phyloP scores from a whole-genome alignment of 1,284 basidiomycete species.

The Boletus smithii region DNA sequence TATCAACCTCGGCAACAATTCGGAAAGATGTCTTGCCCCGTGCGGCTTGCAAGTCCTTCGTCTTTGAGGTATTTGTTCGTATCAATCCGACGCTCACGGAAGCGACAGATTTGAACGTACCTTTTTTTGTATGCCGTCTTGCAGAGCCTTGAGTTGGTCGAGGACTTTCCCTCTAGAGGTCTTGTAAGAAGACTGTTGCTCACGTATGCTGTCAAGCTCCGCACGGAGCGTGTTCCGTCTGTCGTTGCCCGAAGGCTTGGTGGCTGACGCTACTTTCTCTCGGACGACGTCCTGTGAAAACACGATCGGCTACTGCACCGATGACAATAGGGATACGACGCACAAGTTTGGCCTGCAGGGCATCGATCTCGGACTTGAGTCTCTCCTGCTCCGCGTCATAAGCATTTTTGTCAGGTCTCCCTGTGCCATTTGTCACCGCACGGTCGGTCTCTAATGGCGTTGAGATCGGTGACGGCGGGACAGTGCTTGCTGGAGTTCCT shows the following conservation, averaged over 20 bases:
- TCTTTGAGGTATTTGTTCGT: slow-evolving; percentile 41
- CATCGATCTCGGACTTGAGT: slow-evolving; percentile 81
- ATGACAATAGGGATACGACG: slow-evolving; percentile 34
- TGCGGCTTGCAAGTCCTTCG: slow-evolving; percentile 85
- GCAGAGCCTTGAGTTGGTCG: slow-evolving; percentile 80
- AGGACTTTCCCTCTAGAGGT: slow-evolving; percentile 69
- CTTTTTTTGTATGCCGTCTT: slow-evolving; percentile 85
- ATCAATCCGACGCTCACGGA: neutral
- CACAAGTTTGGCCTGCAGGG: slow-evolving; percentile 75
- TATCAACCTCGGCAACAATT: slow-evolving; percentile 84
- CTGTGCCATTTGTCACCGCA: slow-evolving; percentile 37
- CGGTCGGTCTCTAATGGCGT: slow-evolving; percentile 43
- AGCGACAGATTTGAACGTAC: slow-evolving; percentile 39
- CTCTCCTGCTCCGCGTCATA: slow-evolving; percentile 83
- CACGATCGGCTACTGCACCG: slow-evolving; percentile 1
- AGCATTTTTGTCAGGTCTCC: slow-evolving; percentile 76
- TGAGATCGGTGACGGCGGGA: slow-evolving; percentile 46
- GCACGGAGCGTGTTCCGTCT: slow-evolving; percentile 71
- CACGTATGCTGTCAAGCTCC: slow-evolving; percentile 81
- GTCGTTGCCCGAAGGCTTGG: slow-evolving; percentile 66
- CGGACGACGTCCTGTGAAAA: slow-evolving; percentile 65
- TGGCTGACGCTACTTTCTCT: slow-evolving; percentile 71
- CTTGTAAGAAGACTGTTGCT: slow-evolving; percentile 82
- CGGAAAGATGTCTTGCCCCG: slow-evolving; percentile 85
- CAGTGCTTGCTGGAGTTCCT: slow-evolving; percentile 41